Conservation (phyloP, 805 yeast genomes). For the Lipomyces sp. region DNA sequence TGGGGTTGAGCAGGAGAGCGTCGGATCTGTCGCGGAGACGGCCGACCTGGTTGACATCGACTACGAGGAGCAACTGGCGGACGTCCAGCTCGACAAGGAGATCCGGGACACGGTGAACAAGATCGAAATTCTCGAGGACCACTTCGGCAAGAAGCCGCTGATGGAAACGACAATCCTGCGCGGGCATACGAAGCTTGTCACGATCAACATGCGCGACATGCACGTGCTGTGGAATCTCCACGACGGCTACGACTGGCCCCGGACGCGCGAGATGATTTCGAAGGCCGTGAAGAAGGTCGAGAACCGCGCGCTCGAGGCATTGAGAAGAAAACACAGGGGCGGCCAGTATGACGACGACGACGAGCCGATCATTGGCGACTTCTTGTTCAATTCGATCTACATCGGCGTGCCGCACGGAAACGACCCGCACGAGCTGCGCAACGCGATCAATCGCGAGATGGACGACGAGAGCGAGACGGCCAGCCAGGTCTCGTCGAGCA, state of each 20-base stretch:
- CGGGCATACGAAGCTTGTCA: constrained; percentile 9
- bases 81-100: background rate
- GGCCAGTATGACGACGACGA: constrained; percentile 19
- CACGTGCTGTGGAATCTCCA: constrained; percentile 46
- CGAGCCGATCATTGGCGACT: constrained; percentile 51
- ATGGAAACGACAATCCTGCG: constrained; percentile 27
- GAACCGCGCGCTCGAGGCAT: constrained; percentile 43
- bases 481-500: constrained; percentile 23
- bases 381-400: constrained; percentile 75
- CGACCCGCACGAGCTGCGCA: constrained; percentile 40
- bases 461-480: constrained; percentile 39
- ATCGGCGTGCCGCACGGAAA: constrained; percentile 53
- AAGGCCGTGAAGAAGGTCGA: constrained; percentile 66
- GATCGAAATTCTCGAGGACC: constrained; percentile 31
- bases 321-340: constrained; percentile 21
- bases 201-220: constrained; percentile 24
- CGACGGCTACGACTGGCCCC: constrained; percentile 93
- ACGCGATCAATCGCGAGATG: constrained; percentile 52
- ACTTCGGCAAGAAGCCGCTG: constrained; percentile 28
- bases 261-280: constrained; percentile 63
- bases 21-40: too few species aligned
- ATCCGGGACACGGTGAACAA: constrained; percentile 18
- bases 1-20: too few species aligned
- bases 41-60: background rate
- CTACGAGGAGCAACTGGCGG: background rate